phyloP scores from a whole-genome alignment of 805 yeast species.

The Metschnikowia shivogae region DNA sequence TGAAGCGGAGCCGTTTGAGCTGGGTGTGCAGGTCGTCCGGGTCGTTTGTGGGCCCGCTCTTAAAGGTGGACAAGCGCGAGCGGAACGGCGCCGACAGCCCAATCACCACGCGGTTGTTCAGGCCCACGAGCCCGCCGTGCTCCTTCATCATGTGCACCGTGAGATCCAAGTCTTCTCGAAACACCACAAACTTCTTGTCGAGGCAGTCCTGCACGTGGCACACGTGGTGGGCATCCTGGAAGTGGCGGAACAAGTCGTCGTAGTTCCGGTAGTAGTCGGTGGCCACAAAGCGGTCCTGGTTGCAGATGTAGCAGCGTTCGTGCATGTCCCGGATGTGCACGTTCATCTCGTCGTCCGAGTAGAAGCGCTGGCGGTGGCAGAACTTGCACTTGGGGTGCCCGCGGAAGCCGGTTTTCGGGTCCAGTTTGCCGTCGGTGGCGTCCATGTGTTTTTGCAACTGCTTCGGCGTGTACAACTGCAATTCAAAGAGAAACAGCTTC shows the following conservation, averaged over 20 bases:
- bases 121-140: conserved; percentile 59
- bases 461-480: conserved; percentile 54
- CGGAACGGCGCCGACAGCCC: conserved; percentile 42
- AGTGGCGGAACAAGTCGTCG: conserved; percentile 70
- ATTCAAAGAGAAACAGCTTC: conserved; percentile 71
- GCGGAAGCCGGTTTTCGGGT: conserved; percentile 52
- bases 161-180: conserved; percentile 78
- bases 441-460: conserved; percentile 67
- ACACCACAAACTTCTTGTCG: conserved; percentile 89
- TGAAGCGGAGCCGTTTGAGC: conserved; percentile 58
- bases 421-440: conserved; percentile 49
- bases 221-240: conserved; percentile 64
- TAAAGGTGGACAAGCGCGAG: conserved; percentile 62
- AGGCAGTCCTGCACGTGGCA: conserved; percentile 76
- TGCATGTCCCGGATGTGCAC: conserved; percentile 79
- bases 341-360: conserved; percentile 82
- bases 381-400: conserved; percentile 91
- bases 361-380: conserved; percentile 71
- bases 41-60: conserved; percentile 12
- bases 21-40: conserved; percentile 29
- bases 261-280: conserved; percentile 69
- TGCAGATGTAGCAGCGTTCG: conserved; percentile 89
- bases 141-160: conserved; percentile 84
- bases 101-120: conserved; percentile 39
- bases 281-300: conserved; percentile 58